These are phyloP conservation scores for Polytrichum formosum DNA, from an alignment of 225 moss, liverwort and hornwort species.

Conservation along the genomic window DNA sequence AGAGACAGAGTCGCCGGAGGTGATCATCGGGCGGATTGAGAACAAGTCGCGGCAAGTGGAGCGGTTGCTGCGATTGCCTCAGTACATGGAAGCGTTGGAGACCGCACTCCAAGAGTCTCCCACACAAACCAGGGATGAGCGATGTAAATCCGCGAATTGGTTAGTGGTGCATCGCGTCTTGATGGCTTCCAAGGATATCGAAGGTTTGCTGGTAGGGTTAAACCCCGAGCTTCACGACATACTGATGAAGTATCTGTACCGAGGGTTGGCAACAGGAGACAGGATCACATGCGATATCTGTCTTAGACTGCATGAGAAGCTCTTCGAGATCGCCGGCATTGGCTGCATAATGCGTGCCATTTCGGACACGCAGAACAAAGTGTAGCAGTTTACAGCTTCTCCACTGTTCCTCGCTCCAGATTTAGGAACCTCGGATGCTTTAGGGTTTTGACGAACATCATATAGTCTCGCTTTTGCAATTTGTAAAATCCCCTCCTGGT, in stretches of 20 bases:
- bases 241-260: slow-evolving; percentile 95
- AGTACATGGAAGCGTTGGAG: slow-evolving; percentile 81
- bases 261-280: slow-evolving; percentile 93
- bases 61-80: slow-evolving; percentile 67
- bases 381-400: slow-evolving; percentile 26
- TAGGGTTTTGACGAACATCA: too few relatives aligned
- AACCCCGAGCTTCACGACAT: slow-evolving; percentile 81
- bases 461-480: too few relatives aligned
- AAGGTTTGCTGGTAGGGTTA: slow-evolving; percentile 65
- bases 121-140: slow-evolving; percentile 84
- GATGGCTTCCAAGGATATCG: slow-evolving; percentile 93
- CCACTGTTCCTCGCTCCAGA: too few relatives aligned
- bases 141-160: slow-evolving; percentile 98
- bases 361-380: slow-evolving; percentile 74
- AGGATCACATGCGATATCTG: slow-evolving; percentile 89
- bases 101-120: slow-evolving; percentile 78
- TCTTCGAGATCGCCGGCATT: slow-evolving; percentile 78
- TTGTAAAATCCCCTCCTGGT: too few relatives aligned
- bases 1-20: slow-evolving; percentile 81
- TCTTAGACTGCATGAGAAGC: slow-evolving; percentile 78
- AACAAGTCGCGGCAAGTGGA: slow-evolving; percentile 93
- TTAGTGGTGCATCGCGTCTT: slow-evolving; percentile 85
- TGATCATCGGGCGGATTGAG: slow-evolving; percentile 86
- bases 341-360: slow-evolving; percentile 96
- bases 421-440: too few relatives aligned